phyloP scores from a whole-genome alignment of 2,329 filamentous ascomycete species.

The Leptoxyphium fumago region DNA sequence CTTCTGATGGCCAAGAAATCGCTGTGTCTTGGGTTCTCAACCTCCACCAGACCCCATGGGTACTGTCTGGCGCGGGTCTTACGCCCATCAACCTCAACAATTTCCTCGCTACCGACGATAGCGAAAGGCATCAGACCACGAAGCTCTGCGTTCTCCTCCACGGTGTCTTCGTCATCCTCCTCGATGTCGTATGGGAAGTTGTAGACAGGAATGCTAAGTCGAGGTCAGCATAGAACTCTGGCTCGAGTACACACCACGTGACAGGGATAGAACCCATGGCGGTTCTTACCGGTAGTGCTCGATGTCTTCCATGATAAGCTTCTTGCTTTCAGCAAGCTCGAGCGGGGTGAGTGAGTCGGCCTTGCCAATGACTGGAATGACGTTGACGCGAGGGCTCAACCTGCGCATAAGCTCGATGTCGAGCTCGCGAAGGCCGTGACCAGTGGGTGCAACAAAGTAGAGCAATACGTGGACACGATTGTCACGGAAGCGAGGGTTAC shows the following conservation, averaged over 20 bases:
- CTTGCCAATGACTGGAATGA: slow-evolving; percentile 97
- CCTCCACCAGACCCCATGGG: slow-evolving; percentile 97
- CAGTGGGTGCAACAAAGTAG: slow-evolving; percentile 96
- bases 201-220: slow-evolving; percentile 74
- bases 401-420: slow-evolving; percentile 99
- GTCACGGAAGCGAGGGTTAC: slow-evolving; percentile 98
- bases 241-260: too few species aligned
- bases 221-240: neutral
- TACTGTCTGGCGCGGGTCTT: slow-evolving; percentile 92
- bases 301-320: slow-evolving; percentile 99
- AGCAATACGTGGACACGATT: slow-evolving; percentile 96
- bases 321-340: slow-evolving; percentile 97
- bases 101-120: slow-evolving; percentile 93
- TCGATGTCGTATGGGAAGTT: slow-evolving; percentile 99
- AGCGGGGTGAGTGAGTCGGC: slow-evolving; percentile 92
- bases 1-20: slow-evolving; percentile 97
- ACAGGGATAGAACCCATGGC: neutral
- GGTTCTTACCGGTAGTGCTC: slow-evolving; percentile 61
- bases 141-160: slow-evolving; percentile 97
- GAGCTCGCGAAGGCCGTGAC: slow-evolving; percentile 75
- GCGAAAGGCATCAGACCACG: slow-evolving; percentile 97
- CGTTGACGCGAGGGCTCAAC: slow-evolving; percentile 92
- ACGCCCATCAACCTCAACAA: slow-evolving; percentile 84
- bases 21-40: slow-evolving; percentile 96
- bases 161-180: slow-evolving; percentile 97